Evolutionary conservation across 192 early-diverging fungal genomes (phyloP).

Genomic region (Coemansia sp.): DNA sequence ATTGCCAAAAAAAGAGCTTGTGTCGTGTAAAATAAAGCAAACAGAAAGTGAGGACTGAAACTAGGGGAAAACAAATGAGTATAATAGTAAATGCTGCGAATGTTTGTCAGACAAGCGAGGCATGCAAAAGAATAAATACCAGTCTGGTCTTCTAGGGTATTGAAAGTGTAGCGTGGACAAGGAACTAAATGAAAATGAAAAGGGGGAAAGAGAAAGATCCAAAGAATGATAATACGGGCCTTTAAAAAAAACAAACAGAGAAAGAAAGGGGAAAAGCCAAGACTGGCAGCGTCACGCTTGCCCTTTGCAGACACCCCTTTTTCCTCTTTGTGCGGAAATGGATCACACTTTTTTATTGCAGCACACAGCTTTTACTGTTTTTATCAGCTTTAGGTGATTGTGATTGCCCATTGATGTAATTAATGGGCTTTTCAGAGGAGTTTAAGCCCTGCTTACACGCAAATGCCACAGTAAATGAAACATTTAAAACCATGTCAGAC

Average conservation of each 20-base stretch:
- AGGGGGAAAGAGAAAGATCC: background rate
- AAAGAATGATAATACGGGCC: background rate
- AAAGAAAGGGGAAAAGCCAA: background rate
- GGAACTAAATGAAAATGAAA: constrained; percentile 1
- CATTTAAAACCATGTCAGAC: no score
- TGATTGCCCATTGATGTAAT: no score
- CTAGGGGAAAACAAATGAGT: background rate
- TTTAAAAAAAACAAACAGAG: background rate
- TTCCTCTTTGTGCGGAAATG: no score
- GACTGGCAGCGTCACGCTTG: background rate
- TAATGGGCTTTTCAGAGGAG: no score
- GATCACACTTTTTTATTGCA: no score
- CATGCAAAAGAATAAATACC: background rate
- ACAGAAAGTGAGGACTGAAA: background rate
- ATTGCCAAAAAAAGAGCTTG: no score
- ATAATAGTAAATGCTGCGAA: background rate
- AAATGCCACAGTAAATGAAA: no score
- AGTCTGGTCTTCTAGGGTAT: background rate
- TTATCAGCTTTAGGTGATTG: no score
- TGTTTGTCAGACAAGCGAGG: no score
- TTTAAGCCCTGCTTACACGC: no score
- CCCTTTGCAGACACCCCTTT: background rate
- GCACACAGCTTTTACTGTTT: no score
- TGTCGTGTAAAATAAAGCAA: no score
- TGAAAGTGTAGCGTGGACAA: background rate